Evolutionary conservation across 805 yeast genomes (phyloP), one percentile per base, ranked within the genome.

Genomic region (Metschnikowia chrysomelidarum): DNA sequence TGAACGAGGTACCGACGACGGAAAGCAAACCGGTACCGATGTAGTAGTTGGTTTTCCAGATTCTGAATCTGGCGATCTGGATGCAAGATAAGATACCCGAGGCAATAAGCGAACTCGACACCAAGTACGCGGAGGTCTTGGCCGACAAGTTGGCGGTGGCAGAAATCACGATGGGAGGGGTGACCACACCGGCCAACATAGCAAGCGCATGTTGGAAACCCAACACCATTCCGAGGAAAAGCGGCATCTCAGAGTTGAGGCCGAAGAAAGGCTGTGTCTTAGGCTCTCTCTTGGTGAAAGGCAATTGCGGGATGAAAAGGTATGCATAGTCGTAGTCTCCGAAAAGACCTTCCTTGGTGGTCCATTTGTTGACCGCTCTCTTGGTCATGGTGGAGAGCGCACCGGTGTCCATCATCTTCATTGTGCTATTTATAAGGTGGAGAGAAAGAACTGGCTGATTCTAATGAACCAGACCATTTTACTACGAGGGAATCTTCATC

Each of bases 1-100:
- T 87, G 58, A 88, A 88, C 1, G 94, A 82, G 8, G 95, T 85
- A 47, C 96, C 97, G 14, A 87, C 94, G 24, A 88, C 95, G 8
- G 94, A 84, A 30, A 89, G 69, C 50, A 87, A 62, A 23, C 97
- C 97, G 0, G 96, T 87, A 21, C 96, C 97, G 15, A 88, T 57
- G 53, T 73, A 86, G 61, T 82, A 85, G 18, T 77, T 80, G 2
- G 96, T 87, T 30, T 71, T 73, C 12, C 71, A 79, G 38, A 88
- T 75, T 50, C 79, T 86, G 64, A 88, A 79, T 42, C 96, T 73
- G 7, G 94, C 81, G 54, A 88, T 82, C 55, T 86, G 95, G 47
- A 89, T 62, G 17, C 73, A 49, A 0, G 95, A 82, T 37, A 87
- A 67, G 22, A 87, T 50, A 14, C 69, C 72, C 7, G 67, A 59